Conservation (phyloP, 129 eudicot species). For the Arctium minus region DNA sequence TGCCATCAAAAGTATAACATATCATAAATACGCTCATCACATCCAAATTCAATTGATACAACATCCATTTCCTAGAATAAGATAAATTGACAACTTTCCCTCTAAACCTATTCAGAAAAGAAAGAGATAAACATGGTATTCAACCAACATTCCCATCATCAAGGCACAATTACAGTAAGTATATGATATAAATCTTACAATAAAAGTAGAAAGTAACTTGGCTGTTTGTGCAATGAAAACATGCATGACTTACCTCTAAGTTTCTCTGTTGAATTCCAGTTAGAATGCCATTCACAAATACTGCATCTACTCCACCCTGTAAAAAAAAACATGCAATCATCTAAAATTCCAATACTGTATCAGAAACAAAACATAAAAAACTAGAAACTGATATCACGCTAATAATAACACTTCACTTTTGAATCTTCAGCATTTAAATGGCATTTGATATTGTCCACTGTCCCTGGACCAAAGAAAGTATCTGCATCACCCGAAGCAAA, state of each 20-base stretch:
- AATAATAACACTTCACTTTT: constrained; percentile 35
- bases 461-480: constrained; percentile 86
- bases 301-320: constrained; percentile 84
- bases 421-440: constrained; percentile 65
- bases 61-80: background rate
- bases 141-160: background rate
- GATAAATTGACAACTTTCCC: background rate
- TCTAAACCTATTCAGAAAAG: background rate
- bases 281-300: constrained; percentile 77
- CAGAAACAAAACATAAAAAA: background rate
- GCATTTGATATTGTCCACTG: constrained; percentile 64
- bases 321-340: background rate
- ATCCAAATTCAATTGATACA: background rate
- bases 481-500: constrained; percentile 44
- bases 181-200: background rate
- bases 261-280: constrained; percentile 89
- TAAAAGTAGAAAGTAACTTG: background rate
- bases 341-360: background rate
- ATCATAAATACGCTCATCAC: background rate
- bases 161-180: background rate
- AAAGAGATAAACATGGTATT: background rate
- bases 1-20: constrained; percentile 27
- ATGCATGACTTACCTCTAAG: constrained; percentile 58
- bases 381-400: background rate
- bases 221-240: background rate